Evolutionary conservation across 1,284 basidiomycete species (phyloP).

Genomic region (Irpex sp.): DNA sequence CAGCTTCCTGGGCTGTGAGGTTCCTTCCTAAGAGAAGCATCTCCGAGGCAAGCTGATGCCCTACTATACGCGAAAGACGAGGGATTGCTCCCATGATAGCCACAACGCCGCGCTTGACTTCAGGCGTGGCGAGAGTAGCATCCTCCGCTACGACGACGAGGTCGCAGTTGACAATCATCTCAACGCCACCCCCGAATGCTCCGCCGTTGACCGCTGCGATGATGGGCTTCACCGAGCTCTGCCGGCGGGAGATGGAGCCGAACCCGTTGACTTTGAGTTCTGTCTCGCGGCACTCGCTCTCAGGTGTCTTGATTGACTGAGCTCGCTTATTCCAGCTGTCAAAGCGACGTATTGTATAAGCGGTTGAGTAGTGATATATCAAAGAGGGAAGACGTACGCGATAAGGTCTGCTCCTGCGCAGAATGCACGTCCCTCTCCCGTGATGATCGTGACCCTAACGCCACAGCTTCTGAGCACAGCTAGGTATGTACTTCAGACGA

Average conservation of each 20-base stretch:
- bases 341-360: too few relatives aligned
- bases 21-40: slow-evolving; percentile 71
- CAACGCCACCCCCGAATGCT: slow-evolving; percentile 79
- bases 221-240: slow-evolving; percentile 66
- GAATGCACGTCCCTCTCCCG: slow-evolving; percentile 74
- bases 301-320: slow-evolving; percentile 31
- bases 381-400: slow-evolving; percentile 41
- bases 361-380: neutral
- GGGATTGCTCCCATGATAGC: slow-evolving; percentile 77
- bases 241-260: slow-evolving; percentile 69
- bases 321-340: slow-evolving; percentile 52
- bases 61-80: slow-evolving; percentile 53
- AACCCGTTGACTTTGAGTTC: slow-evolving; percentile 60
- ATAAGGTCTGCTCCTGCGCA: slow-evolving; percentile 82
- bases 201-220: slow-evolving; percentile 83
- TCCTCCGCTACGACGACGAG: slow-evolving; percentile 73
- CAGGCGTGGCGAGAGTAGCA: slow-evolving; percentile 75
- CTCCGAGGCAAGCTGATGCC: slow-evolving; percentile 78
- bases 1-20: slow-evolving; percentile 66
- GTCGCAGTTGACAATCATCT: slow-evolving; percentile 81
- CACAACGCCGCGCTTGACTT: slow-evolving; percentile 78
- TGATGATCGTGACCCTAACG: slow-evolving; percentile 70
- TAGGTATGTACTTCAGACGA: neutral
- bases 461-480: neutral
- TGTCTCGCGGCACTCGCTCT: slow-evolving; percentile 43